phyloP scores from a whole-genome alignment of 176 grass and related monocot genomes.

The Aegilops sharonensis region DNA sequence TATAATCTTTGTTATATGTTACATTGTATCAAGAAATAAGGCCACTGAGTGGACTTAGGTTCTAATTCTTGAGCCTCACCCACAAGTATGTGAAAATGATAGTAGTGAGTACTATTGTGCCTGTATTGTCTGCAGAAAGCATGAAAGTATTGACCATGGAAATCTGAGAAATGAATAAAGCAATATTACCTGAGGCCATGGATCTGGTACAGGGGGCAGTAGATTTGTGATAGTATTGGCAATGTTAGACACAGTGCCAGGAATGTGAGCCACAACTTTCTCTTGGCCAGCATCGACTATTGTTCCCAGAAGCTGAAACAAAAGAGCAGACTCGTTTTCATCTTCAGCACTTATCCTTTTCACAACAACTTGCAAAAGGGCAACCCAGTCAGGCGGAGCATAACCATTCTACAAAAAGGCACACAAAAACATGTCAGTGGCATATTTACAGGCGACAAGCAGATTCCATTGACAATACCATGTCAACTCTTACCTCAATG shows the following conservation, averaged over 20 bases:
- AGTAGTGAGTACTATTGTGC: neutral
- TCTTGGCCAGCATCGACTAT: slow-evolving; percentile 70
- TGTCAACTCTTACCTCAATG: slow-evolving; percentile 58
- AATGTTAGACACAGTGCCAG: slow-evolving; percentile 65
- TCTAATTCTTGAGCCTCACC: neutral
- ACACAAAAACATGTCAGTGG: slow-evolving; percentile 19
- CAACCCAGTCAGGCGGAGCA: slow-evolving; percentile 60
- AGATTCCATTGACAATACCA: neutral
- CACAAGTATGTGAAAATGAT: neutral
- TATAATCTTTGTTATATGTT: neutral
- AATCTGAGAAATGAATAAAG: slow-evolving; percentile 19
- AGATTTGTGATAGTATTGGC: slow-evolving; percentile 48
- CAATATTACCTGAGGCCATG: slow-evolving; percentile 81
- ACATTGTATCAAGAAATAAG: neutral
- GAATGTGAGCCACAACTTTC: slow-evolving; percentile 54
- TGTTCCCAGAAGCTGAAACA: slow-evolving; percentile 84
- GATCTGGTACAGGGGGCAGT: slow-evolving; percentile 61
- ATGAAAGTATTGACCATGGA: slow-evolving; percentile 1
- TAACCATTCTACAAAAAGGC: slow-evolving; percentile 61
- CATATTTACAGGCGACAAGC: slow-evolving; percentile 25
- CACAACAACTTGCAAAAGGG: slow-evolving; percentile 63
- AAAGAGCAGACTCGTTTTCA: slow-evolving; percentile 69
- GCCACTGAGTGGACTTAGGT: neutral
- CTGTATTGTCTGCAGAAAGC: slow-evolving; percentile 8
- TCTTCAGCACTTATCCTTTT: slow-evolving; percentile 54